phyloP scores from a whole-genome alignment of 2,329 filamentous ascomycete genomes.

The Graphilbum fragrans region DNA sequence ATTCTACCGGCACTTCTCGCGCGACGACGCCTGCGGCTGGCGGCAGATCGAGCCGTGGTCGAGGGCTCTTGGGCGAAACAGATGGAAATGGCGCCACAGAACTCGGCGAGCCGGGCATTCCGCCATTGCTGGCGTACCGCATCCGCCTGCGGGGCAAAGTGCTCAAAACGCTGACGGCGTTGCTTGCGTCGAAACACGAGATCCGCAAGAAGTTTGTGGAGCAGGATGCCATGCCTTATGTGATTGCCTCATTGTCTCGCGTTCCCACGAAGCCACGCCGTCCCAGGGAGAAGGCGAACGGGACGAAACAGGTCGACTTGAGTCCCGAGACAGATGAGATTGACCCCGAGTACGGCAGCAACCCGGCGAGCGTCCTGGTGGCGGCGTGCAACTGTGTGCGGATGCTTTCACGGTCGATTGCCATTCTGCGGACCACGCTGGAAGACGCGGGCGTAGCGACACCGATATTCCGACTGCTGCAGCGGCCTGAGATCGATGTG shows the following conservation, averaged over 20 bases:
- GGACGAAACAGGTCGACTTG: conserved; percentile 18
- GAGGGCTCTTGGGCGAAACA: not conserved
- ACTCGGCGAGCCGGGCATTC: conserved; percentile 49
- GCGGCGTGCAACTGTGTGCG: conserved; percentile 75
- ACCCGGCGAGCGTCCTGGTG: conserved; percentile 66
- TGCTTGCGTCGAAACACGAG: conserved; percentile 71
- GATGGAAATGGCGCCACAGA: not conserved
- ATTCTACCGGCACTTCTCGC: not conserved
- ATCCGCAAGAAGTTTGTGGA: conserved; percentile 75
- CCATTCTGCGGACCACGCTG: conserved; percentile 70
- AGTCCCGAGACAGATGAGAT: conserved; percentile 17
- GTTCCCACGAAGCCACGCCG: conserved; percentile 40
- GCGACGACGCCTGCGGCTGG: not conserved
- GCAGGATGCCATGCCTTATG: conserved; percentile 65
- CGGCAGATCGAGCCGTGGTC: not conserved
- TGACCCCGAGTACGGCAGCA: conserved; percentile 49
- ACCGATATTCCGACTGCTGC: conserved; percentile 65
- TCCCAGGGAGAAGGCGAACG: conserved; percentile 24
- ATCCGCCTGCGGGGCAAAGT: conserved; percentile 66
- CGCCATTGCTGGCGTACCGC: conserved; percentile 51
- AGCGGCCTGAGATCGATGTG: conserved; percentile 63
- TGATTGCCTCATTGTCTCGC: conserved; percentile 64
- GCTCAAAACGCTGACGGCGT: conserved; percentile 67
- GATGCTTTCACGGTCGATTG: conserved; percentile 75
- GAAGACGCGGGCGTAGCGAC: conserved; percentile 74